A percentile compares a stretch with the other conserved stretches of the same genome.
Evolutionary conservation across 768 basidiomycete species (phyloP).

Genomic region (Cystofilobasidium bisporidii): DNA sequence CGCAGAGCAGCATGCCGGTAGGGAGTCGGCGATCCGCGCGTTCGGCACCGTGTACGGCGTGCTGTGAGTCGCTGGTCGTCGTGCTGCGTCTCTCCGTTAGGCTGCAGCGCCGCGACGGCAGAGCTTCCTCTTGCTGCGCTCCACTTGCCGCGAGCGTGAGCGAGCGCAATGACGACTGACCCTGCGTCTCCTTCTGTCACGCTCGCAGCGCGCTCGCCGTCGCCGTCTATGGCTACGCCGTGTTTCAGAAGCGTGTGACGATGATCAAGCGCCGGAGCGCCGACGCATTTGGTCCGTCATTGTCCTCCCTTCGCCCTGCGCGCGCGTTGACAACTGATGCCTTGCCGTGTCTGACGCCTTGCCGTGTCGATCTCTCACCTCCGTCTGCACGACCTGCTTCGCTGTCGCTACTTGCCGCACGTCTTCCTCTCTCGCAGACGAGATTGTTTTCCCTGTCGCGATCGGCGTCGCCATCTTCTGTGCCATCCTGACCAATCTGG

Average conservation of each 20-base stretch:
- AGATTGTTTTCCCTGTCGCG: conserved; percentile 68
- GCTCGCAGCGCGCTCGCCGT: conserved; percentile 36
- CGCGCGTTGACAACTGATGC: too few relatives aligned
- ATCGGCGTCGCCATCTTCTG: conserved; percentile 75
- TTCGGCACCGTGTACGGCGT: conserved; percentile 30
- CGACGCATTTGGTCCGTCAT: conserved; percentile 67
- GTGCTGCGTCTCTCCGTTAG: background rate
- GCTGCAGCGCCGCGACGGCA: conserved; percentile 40
- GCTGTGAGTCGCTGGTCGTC: conserved; percentile 36
- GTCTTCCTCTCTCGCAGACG: conserved; percentile 47
- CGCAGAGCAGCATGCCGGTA: conserved; percentile 54
- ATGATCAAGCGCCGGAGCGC: conserved; percentile 84
- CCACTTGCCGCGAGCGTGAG: too few relatives aligned
- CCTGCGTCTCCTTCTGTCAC: background rate
- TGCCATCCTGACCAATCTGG: conserved; percentile 78
- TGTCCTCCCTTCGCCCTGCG: background rate
- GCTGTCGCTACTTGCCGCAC: background rate
- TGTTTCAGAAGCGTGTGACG: conserved; percentile 80
- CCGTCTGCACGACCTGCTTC: background rate
- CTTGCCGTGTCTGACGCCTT: background rate
- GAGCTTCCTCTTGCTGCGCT: background rate
- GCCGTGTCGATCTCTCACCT: conserved; percentile 4
- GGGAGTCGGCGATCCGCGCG: conserved; percentile 53
- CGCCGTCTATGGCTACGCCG: conserved; percentile 70
- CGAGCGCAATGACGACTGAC: background rate